A percentile compares a stretch with the other conserved stretches of the same genome.
Evolutionary conservation across 75 land plant species (phyloP).

Genomic region (Cupressus sempervirens): DNA sequence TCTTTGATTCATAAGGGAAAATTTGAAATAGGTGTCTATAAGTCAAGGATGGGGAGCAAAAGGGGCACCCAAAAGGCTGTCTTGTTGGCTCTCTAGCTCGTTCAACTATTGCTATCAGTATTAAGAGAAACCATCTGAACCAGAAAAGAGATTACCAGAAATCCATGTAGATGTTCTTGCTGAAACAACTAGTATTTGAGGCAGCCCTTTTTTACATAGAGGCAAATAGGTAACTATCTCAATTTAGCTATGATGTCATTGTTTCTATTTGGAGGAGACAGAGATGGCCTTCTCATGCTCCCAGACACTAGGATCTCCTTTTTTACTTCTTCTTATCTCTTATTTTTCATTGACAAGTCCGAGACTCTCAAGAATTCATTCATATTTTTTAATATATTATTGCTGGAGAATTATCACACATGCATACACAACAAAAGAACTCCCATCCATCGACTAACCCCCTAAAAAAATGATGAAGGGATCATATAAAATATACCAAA

Average conservation of each 20-base stretch:
- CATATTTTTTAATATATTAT: too few species aligned
- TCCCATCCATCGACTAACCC: too few species aligned
- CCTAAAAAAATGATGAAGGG: too few species aligned
- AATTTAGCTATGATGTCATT: slow-evolving; percentile 29
- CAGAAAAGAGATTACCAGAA: slow-evolving; percentile 74
- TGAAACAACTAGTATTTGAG: slow-evolving; percentile 45
- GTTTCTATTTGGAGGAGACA: background rate
- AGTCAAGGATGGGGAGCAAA: slow-evolving; percentile 14
- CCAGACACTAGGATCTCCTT: background rate
- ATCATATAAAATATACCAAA: too few species aligned
- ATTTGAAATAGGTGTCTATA: background rate
- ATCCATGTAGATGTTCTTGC: slow-evolving; percentile 72
- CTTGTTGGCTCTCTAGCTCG: slow-evolving; percentile 81
- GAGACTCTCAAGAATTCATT: too few species aligned
- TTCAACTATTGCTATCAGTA: slow-evolving; percentile 57
- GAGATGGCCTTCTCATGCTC: background rate
- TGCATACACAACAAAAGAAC: too few species aligned
- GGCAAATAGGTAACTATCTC: slow-evolving; percentile 39
- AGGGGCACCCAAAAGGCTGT: slow-evolving; percentile 65
- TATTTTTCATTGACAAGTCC: too few species aligned
- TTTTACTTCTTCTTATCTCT: too few species aligned
- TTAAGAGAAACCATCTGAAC: slow-evolving; percentile 70
- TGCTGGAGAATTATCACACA: too few species aligned
- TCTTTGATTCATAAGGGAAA: background rate
- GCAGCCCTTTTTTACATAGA: slow-evolving; percentile 48